Base-by-base conservation (phyloP, 1,284 basidiomycete genomes). In the Sporisorium exsertum region DNA sequence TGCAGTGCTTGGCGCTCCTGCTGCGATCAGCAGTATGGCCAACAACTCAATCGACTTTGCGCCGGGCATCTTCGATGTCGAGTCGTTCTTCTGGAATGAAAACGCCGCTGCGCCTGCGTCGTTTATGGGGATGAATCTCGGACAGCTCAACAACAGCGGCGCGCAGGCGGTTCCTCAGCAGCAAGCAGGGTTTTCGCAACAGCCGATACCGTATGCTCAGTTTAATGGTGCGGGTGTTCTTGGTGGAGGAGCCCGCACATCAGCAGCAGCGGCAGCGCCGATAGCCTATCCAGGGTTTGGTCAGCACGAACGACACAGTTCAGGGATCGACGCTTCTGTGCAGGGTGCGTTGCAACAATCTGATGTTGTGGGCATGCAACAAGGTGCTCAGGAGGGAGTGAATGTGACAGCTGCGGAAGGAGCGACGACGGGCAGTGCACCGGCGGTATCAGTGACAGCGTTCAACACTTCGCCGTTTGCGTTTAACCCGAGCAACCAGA, bases 21-120 rank as follows among this genome's bases (percentile, higher is more conserved):
- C 16, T 13, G 50, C 32, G 13, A 29, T 58, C n/a, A 33, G 22
- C 24, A 16, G 32, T 22, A 20, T n/a, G 5, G 10, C 13, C 8
- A 8, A 5, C 26, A 35, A 46, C 32, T 22, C 37, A 22, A 40
- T 46, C 24, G 50, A 51, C 16, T 77, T 68, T 40, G 69, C 77
- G 12, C 78, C 77, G 33, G 69, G 72, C 5, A 66, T 78, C 51
- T 80, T 80, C 49, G 79, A 81, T 55, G 72, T 78, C 49, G 79
- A 81, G 53, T 71, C 70, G 27, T 78, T 79, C 53, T 81, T 77
- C 62, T 81, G 79, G 79, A 81, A 81, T 61, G 79, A 81, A 29
- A 79, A 78, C 29, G 73, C 69, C 5, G 55, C 57, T 20, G 58
- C 59, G 15, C 52, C 68, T 10, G 60, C 57, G 6, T 52, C 57